A percentile compares a stretch with the other conserved stretches of the same genome.
phyloP scores from a whole-genome alignment of 2,329 filamentous ascomycete genomes.

The Nigrograna mackinnonii region DNA sequence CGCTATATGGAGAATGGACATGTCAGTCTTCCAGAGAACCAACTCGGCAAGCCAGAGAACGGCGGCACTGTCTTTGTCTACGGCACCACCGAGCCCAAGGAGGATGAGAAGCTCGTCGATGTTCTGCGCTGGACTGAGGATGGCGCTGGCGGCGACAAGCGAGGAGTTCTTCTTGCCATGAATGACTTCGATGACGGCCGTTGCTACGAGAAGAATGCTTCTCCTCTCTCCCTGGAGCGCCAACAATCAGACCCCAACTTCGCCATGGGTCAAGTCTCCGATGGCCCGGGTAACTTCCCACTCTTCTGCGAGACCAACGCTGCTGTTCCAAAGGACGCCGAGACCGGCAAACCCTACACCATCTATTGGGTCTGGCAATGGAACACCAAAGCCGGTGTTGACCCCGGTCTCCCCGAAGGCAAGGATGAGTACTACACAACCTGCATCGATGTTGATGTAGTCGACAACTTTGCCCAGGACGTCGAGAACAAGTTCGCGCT shows the following conservation, averaged over 20 bases:
- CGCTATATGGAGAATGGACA: conserved; percentile 58
- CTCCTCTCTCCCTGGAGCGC: conserved; percentile 61
- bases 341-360: conserved; percentile 70
- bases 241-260: conserved; percentile 59
- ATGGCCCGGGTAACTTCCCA: conserved; percentile 48
- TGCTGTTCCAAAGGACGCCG: conserved; percentile 68
- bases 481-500: conserved; percentile 23
- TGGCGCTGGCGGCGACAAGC: conserved; percentile 78
- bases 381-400: conserved; percentile 47
- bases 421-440: conserved; percentile 63
- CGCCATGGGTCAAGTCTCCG: conserved; percentile 51
- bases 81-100: conserved; percentile 51
- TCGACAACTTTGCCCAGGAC: conserved; percentile 24
- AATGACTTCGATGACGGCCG: conserved; percentile 88
- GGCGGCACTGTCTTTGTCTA: conserved; percentile 53
- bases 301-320: conserved; percentile 84
- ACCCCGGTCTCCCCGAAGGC: conserved; percentile 45
- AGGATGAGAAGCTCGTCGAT: conserved; percentile 60
- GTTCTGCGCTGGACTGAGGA: conserved; percentile 83
- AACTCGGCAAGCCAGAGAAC: conserved; percentile 46
- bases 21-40: conserved; percentile 45
- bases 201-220: conserved; percentile 78
- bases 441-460: conserved; percentile 59
- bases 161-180: conserved; percentile 74
- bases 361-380: conserved; percentile 98